phyloP scores from a whole-genome alignment of 768 basidiomycete species.

The Lentinula sp. region DNA sequence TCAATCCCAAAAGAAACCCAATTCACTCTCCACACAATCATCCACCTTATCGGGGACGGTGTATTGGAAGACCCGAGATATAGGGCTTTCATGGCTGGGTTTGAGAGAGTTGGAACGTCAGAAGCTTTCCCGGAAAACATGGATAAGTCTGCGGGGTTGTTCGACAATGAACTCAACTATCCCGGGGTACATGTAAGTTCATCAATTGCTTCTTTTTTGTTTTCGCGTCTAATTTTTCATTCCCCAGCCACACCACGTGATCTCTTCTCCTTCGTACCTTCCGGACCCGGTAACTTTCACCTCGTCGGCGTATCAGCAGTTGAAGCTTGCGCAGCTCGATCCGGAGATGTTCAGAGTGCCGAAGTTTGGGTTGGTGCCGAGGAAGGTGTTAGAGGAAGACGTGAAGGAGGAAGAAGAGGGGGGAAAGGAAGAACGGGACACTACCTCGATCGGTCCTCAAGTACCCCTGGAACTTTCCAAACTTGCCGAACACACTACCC shows the following conservation, averaged over 20 bases:
- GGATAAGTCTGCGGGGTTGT: constrained; percentile 12
- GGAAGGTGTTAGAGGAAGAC: constrained; percentile 33
- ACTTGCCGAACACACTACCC: too few species aligned
- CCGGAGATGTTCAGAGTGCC: constrained; percentile 67
- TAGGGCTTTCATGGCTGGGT: constrained; percentile 63
- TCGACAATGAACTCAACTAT: neutral
- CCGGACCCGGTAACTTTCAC: constrained; percentile 71
- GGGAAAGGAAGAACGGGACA: too few species aligned
- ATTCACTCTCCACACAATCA: constrained; percentile 46
- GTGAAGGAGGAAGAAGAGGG: neutral
- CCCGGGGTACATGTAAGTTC: neutral
- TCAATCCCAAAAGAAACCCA: too few species aligned
- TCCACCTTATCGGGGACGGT: constrained; percentile 66
- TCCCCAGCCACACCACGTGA: constrained; percentile 52
- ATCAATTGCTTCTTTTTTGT: neutral
- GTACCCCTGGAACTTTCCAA: too few species aligned
- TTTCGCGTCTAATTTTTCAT: neutral
- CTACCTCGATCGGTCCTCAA: too few species aligned
- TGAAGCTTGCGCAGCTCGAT: constrained; percentile 70
- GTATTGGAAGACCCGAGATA: constrained; percentile 72
- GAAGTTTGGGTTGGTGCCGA: constrained; percentile 38
- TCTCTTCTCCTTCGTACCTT: constrained; percentile 59
- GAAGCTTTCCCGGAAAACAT: constrained; percentile 17
- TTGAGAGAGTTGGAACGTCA: constrained; percentile 38
- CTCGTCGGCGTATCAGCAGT: constrained; percentile 64